These are phyloP conservation scores for Diversispora epigaea DNA, from an alignment of 192 early-diverging fungal genomes.

Conservation along the genomic window DNA sequence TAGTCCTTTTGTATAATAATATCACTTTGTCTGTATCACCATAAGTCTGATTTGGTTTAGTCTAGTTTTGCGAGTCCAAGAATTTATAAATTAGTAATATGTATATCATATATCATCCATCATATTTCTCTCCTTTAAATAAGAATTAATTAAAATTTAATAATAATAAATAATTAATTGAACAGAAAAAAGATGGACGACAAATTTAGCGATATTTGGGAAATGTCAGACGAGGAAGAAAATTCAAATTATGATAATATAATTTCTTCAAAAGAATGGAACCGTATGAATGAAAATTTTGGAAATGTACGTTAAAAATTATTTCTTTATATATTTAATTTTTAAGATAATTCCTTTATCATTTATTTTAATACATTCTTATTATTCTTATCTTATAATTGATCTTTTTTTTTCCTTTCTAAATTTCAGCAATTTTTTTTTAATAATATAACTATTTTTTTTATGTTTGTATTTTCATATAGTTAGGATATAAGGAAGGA, in stretches of 20 bases:
- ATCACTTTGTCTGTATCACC: no score
- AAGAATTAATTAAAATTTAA: no score
- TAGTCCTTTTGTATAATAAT: no score
- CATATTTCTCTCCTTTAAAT: no score
- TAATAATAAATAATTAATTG: no score
- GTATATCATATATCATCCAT: no score
- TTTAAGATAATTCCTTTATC: background rate
- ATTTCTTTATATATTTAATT: background rate
- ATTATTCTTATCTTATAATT: background rate
- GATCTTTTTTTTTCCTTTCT: background rate
- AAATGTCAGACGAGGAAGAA: slow-evolving; percentile 34
- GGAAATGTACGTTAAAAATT: slow-evolving; percentile 47
- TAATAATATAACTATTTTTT: background rate
- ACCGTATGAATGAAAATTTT: slow-evolving; percentile 52
- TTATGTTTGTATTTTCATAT: background rate
- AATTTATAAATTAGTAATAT: no score
- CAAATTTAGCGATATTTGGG: slow-evolving; percentile 50
- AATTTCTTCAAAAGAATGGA: slow-evolving; percentile 57
- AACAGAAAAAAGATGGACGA: background rate
- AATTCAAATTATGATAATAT: slow-evolving; percentile 46
- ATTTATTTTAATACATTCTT: background rate
- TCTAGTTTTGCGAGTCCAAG: no score
- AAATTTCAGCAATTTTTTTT: background rate
- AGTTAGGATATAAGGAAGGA: slow-evolving; percentile 63
- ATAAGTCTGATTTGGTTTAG: no score